Base-by-base conservation (phyloP, 1,139 yeast species). In the Arxiozyma telluris region DNA sequence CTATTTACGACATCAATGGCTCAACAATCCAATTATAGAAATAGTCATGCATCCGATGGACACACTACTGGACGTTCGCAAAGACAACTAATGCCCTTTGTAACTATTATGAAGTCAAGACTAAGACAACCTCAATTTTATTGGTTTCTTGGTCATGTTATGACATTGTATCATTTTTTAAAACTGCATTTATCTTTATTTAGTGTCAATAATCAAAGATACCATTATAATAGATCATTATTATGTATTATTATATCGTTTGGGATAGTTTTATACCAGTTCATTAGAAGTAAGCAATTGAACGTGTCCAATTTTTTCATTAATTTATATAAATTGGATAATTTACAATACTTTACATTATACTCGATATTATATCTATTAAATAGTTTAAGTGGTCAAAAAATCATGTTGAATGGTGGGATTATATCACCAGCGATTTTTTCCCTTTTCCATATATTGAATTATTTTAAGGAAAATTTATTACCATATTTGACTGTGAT, bases 371-470 rank as follows among this genome's bases (percentile, higher is more conserved):
- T 65, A 25, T 56, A 56, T 43, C 11, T 58, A 11, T 48, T 51
- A 30, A 47, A 57, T 15, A n/a, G 50, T 17, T 53, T 64, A 25
- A 58, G 63, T n/a, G 50, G 49, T 17, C 52, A 55, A 17, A 58
- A 58, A 9, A 56, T 61, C 12, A 58, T 62, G 21, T 62, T 75
- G 22, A 62, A 70, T 9, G 76, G 76, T n/a, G 67, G 74, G 11
- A 70, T 79, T 48, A 78, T 78, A 62, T 77, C 85, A 34, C 82
- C 79, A 57, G 71, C 75, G 4, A 77, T 82, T n/a, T 82, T 76
- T 66, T 79, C 84, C 0, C 57, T 78, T 3, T 82, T 82, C 71
- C 87, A 82, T 67, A 69, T 77, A 25, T 67, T 81, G 57, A 73
- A 75, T 43, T 82, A 82, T 67, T 75, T 79, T 54, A 72, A 70